These are phyloP conservation scores for Yamadazyma sp. DNA, from an alignment of 805 yeast species.

Conservation along the genomic window DNA sequence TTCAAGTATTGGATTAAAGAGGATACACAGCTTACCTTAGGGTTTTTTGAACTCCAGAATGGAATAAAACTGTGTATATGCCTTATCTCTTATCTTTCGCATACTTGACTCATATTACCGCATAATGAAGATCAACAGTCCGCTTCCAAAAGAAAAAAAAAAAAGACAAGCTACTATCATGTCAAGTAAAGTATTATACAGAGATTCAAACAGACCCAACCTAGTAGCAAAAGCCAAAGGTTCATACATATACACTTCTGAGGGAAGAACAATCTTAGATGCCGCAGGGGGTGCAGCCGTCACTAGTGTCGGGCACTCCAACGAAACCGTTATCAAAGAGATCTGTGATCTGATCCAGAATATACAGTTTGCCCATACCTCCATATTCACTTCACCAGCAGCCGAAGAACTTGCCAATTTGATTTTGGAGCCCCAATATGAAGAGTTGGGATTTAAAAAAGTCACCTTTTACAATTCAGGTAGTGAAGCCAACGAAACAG, in stretches of 20 bases:
- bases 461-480: constrained; percentile 64
- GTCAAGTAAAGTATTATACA: too few species aligned
- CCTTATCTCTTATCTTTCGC: too few species aligned
- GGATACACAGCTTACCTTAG: too few species aligned
- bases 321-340: constrained; percentile 35
- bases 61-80: too few species aligned
- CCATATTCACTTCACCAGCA: constrained; percentile 35
- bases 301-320: constrained; percentile 45
- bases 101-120: too few species aligned
- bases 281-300: constrained; percentile 56
- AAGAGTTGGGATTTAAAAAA: constrained; percentile 34
- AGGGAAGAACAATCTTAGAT: constrained; percentile 19
- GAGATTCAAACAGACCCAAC: too few species aligned
- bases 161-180: too few species aligned
- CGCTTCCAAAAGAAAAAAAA: too few species aligned
- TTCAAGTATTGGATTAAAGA: too few species aligned
- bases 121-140: too few species aligned
- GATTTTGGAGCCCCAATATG: constrained; percentile 17
- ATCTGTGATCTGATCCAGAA: constrained; percentile 35
- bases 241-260: neutral
- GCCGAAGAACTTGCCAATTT: constrained; percentile 43
- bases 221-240: neutral
- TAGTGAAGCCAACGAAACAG: constrained; percentile 40
- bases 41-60: too few species aligned
- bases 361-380: constrained; percentile 16